Evolutionary conservation across 768 basidiomycete genomes (phyloP).

Genomic region (Suillus subalutaceus): DNA sequence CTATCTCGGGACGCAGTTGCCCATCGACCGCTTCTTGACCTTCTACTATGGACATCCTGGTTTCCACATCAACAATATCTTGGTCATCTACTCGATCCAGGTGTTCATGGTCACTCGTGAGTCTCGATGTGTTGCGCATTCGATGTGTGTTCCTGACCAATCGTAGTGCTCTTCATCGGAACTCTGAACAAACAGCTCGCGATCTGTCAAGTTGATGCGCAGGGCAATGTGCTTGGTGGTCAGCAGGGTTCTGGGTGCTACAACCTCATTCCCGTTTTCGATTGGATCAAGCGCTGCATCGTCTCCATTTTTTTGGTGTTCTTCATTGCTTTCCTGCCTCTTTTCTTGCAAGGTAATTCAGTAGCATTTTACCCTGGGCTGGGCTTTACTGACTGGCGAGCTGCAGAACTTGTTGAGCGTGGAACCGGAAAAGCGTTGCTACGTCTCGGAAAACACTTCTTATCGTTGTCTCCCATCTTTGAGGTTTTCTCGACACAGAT

Average conservation of each 20-base stretch:
- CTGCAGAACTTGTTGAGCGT: conserved; percentile 88
- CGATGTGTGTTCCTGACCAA: conserved; percentile 14
- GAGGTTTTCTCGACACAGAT: conserved; percentile 99
- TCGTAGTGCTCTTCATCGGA: conserved; percentile 86
- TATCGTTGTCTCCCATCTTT: conserved; percentile 95
- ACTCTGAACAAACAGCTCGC: conserved; percentile 92
- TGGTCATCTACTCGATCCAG: conserved; percentile 98
- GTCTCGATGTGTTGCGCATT: conserved; percentile 34
- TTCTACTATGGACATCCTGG: conserved; percentile 99
- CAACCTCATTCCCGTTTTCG: conserved; percentile 94
- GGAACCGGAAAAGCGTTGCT: conserved; percentile 94
- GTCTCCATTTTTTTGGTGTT: conserved; percentile 99
- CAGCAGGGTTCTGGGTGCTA: conserved; percentile 84
- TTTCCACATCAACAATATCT: conserved; percentile 99
- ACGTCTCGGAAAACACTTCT: conserved; percentile 94
- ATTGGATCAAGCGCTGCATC: conserved; percentile 97
- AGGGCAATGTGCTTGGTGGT: conserved; percentile 76
- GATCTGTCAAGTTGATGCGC: conserved; percentile 85
- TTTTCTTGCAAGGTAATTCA: conserved; percentile 92
- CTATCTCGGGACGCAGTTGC: conserved; percentile 96
- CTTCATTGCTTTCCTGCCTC: conserved; percentile 94
- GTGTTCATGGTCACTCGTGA: conserved; percentile 94
- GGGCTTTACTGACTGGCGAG: conserved; percentile 10
- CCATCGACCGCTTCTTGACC: conserved; percentile 97
- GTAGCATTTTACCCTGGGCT: conserved; percentile 9